phyloP scores from a whole-genome alignment of 139 green algal genomes.

The Closterium sp. region DNA sequence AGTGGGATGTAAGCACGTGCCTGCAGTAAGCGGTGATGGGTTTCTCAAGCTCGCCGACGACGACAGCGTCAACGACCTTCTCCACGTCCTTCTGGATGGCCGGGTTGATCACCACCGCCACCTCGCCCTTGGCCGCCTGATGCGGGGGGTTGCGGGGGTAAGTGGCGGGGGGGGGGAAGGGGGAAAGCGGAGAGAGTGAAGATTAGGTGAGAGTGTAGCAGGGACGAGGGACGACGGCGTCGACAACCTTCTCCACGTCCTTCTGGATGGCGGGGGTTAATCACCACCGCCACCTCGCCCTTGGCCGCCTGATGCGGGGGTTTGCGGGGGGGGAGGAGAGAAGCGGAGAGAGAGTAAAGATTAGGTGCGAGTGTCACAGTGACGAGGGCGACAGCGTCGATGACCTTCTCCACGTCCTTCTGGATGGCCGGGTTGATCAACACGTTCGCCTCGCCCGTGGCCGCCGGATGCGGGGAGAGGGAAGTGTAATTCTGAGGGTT shows the following conservation, averaged over 20 bases:
- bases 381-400: not conserved
- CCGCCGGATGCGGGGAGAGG: too few species aligned
- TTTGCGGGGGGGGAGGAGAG: too few species aligned
- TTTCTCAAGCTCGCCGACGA: constrained; percentile 16
- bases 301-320: too few species aligned
- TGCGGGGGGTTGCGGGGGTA: too few species aligned
- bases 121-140: too few species aligned
- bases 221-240: constrained; percentile 7
- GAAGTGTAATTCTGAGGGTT: too few species aligned
- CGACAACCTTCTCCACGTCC: constrained; percentile 18
- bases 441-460: too few species aligned
- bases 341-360: not conserved
- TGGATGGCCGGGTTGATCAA: constrained; percentile 18
- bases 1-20: constrained; percentile 22
- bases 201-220: too few species aligned
- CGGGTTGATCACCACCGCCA: not conserved
- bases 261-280: constrained; percentile 21
- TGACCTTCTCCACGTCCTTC: constrained; percentile 25
- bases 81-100: constrained; percentile 18
- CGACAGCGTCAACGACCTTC: constrained; percentile 25
- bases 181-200: not conserved
- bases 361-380: too few species aligned
- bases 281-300: not conserved
- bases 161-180: too few species aligned
- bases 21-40: constrained; percentile 57